These are phyloP conservation scores for Trichoderma virens DNA, from an alignment of 495 filamentous ascomycete species.

Conservation along the genomic window DNA sequence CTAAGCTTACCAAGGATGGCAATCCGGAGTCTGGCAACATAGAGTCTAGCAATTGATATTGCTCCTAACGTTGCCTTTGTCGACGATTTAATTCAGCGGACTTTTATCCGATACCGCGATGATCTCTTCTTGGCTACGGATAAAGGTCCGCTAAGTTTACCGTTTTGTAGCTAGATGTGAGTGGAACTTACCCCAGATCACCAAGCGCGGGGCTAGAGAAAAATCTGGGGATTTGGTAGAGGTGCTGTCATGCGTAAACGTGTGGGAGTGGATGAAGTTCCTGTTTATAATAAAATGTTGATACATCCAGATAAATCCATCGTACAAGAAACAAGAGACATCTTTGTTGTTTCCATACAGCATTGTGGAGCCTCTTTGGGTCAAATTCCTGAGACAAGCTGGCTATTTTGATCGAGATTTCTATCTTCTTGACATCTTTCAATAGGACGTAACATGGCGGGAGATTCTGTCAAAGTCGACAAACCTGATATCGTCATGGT, in stretches of 20 bases:
- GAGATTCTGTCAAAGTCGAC: background rate
- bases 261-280: background rate
- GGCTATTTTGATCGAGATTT: background rate
- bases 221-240: background rate
- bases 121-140: background rate
- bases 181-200: constrained; percentile 8
- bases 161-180: background rate
- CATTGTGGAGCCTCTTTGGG: background rate
- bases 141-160: background rate
- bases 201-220: background rate
- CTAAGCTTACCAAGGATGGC: background rate
- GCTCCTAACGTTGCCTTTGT: too few species aligned
- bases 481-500: background rate
- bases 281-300: background rate
- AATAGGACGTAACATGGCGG: background rate
- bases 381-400: too few species aligned
- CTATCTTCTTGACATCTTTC: background rate
- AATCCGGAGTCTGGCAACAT: background rate
- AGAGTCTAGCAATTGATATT: background rate
- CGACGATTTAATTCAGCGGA: background rate
- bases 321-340: background rate
- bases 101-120: background rate
- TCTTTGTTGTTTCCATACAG: background rate
- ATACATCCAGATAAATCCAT: background rate
- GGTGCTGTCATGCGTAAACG: background rate